Evolutionary conservation across 345 rosid species (phyloP).

Genomic region (Eucalyptus pauciflora): DNA sequence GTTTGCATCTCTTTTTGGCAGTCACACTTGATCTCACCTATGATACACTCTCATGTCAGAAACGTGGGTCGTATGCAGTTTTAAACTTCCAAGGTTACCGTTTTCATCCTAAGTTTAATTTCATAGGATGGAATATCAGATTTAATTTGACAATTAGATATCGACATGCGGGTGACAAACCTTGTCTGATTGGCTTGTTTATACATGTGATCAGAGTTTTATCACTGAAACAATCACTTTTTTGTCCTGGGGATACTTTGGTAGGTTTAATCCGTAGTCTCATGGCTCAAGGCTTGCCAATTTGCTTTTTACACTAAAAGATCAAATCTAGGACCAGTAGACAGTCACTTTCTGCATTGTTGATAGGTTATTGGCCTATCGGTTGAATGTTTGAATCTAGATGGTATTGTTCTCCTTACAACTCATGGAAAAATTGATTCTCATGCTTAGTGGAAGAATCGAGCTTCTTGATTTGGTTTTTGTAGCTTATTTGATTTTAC

Average conservation of each 20-base stretch:
- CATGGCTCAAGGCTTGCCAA: background rate
- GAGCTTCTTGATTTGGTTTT: background rate
- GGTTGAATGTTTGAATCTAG: background rate
- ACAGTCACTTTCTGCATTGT: background rate
- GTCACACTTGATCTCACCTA: background rate
- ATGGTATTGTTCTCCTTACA: background rate
- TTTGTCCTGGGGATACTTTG: background rate
- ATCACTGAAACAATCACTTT: background rate
- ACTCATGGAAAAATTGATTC: background rate
- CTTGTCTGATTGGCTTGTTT: background rate
- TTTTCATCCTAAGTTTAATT: background rate
- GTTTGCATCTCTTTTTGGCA: background rate
- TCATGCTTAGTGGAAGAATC: background rate
- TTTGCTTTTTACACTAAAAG: background rate
- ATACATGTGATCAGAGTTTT: background rate
- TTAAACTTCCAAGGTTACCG: background rate
- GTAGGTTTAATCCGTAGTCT: background rate
- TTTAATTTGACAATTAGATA: background rate
- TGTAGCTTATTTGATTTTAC: background rate
- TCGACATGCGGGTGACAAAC: background rate
- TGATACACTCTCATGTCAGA: background rate
- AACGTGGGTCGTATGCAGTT: background rate
- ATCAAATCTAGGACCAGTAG: background rate
- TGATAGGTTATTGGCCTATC: background rate
- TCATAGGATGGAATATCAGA: background rate